Evolutionary conservation across 2,329 filamentous ascomycete genomes (phyloP), one percentile per base, ranked within the genome.

Genomic region (Helminthosporium solani): DNA sequence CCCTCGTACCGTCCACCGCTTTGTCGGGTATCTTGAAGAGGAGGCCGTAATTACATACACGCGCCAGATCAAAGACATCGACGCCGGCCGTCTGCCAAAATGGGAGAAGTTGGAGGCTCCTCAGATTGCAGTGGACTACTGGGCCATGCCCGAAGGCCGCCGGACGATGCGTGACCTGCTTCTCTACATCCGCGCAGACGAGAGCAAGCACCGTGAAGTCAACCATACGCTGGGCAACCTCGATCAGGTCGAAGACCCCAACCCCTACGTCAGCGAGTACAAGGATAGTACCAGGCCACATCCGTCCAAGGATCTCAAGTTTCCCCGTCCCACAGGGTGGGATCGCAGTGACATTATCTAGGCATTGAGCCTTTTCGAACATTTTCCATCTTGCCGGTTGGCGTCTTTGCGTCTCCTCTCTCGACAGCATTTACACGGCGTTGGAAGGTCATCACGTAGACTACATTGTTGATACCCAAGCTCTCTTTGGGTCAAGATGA

Each of bases 1-100:
- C 1, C 92, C 94, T 6, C 84, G 85, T 50, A 92, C 89, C 53
- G 92, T 88, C 63, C 94, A 99, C 71, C 86, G 94, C 35, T 97
- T 99, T 70, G 91, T 97, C 42, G 94, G 91, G 1, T 97, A 97
- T 61, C 83, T 99, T 11, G 94, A 99, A 71, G 94, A 99, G 70
- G 94, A 99, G 71, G 94, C 94, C 7, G 92, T 97, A 1, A 81
- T 95, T 64, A 99, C 94, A 0, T 99, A 99, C 75, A 94, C 90
- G 0, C 84, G 90, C 40, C 88, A 90, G 50, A 87, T 97, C 60
- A 78, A 84, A 56, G 94, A 97, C 64, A 81, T 99, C 19, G 91
- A 97, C 47, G 78, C 80, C 2, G 92, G 92, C n/a, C 81, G 83
- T 47, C 75, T 96, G 12, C 90, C 91, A 0, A 83, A 83, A 58